These are phyloP conservation scores for Aspergillus baeticus DNA, from an alignment of 495 filamentous ascomycete species.

Conservation along the genomic window DNA sequence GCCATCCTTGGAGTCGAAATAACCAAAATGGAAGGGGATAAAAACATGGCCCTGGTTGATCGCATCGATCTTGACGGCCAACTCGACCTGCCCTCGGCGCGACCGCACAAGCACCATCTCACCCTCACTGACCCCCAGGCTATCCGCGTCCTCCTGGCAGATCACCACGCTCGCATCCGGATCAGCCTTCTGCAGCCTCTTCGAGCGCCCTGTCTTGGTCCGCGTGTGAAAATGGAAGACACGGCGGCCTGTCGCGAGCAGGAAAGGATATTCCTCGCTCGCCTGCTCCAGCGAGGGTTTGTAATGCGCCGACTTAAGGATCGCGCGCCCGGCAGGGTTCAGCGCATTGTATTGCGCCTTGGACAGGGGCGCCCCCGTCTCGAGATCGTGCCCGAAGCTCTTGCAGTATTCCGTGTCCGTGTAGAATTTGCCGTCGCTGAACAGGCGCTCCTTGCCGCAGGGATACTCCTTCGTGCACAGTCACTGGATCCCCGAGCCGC, in stretches of 20 bases:
- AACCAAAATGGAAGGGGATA: constrained; percentile 7
- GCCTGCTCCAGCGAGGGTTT: neutral
- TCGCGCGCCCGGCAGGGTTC: constrained; percentile 2
- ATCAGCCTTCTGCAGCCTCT: neutral
- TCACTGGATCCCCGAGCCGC: constrained; percentile 5
- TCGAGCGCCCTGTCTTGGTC: constrained; percentile 1
- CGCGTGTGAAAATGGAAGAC: constrained; percentile 8
- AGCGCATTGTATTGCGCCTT: constrained; percentile 4
- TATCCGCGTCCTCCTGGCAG: neutral
- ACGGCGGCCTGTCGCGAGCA: neutral
- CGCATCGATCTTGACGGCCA: neutral
- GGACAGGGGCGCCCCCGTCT: constrained; percentile 1
- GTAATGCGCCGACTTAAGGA: constrained; percentile 5
- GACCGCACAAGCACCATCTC: constrained; percentile 4
- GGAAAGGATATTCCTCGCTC: neutral
- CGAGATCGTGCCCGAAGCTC: constrained; percentile 8
- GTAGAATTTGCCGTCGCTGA: constrained; percentile 9
- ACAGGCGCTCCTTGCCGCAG: neutral
- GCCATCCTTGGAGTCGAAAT: neutral
- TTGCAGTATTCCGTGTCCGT: constrained; percentile 8
- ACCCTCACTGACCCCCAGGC: neutral
- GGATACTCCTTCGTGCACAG: constrained; percentile 2
- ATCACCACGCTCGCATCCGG: neutral
- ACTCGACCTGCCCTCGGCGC: neutral
- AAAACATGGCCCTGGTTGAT: constrained; percentile 6